A percentile compares a stretch with the other conserved stretches of the same genome.
These are phyloP conservation scores for Candolleomyces aberdarensis DNA, from an alignment of 768 basidiomycete genomes.

Conservation along the genomic window DNA sequence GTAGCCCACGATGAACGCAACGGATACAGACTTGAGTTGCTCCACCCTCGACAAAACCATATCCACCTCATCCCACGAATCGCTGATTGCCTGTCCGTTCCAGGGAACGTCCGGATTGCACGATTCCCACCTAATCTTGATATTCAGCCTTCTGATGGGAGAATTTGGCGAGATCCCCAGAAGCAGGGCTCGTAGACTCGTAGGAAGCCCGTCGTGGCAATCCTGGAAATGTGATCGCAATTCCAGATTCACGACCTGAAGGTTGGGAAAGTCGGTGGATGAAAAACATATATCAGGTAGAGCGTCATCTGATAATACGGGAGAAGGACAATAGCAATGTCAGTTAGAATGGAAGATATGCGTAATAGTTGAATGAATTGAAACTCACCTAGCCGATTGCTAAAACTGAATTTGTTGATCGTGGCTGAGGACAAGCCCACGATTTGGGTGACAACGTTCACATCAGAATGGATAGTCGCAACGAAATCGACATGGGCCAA, in stretches of 20 bases:
- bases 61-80: not conserved
- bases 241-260: not conserved
- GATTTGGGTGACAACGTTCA: not conserved
- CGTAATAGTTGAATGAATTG: too few relatives aligned
- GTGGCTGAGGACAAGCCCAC: not conserved
- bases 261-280: not conserved
- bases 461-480: not conserved
- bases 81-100: not conserved
- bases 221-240: not conserved
- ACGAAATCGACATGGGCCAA: not conserved
- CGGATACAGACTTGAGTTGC: not conserved
- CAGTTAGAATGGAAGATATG: not conserved
- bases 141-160: not conserved
- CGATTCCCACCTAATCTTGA: not conserved
- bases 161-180: not conserved
- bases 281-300: not conserved
- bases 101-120: not conserved
- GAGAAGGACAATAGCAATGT: not conserved
- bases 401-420: not conserved
- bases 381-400: not conserved
- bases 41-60: not conserved
- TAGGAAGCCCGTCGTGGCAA: not conserved
- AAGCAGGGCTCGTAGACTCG: not conserved
- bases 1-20: not conserved
- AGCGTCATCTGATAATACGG: not conserved